Evolutionary conservation across 371 early-diverging fungal species (phyloP), one percentile per base, ranked within the genome.

Genomic region (Catenaria anguillulae): DNA sequence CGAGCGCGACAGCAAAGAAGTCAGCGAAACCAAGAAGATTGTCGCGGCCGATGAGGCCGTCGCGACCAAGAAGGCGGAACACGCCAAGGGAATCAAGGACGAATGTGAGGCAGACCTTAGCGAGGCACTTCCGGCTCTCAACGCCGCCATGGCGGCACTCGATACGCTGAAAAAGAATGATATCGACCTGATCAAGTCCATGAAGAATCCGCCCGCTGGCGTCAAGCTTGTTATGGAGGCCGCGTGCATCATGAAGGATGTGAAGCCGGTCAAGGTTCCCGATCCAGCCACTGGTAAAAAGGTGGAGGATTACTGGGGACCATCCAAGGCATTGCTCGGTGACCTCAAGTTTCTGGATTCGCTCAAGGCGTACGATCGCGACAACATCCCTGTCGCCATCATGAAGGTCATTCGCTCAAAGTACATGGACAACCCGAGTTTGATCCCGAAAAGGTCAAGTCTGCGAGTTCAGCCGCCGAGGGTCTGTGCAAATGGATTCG

Each of bases 121-220:
- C 62, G 81, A 80, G 62, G 81, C 81, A 0, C 66, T 79, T 5
- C 81, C 81, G 4, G 78, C 78, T 1, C 68, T 81, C 23, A 77
- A 79, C 60, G 78, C 77, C 15, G 81, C 81, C 29, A 70, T 81
- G 5, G 74, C 76, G 59, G 76, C 77, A 10, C 66, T 81, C 31
- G 78, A 81, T 64, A 74, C 71, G 15, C 70, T 81, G 0, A 74
- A 77, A 24, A 82, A 82, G 64, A 75, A 72, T 68, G 77, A 80
- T 64, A 73, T 84, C 42, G 78, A 75, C 56, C 79, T 82, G 74
- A 77, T 84, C 13, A 73, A 78, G 35, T 72, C 71, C 60, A 83
- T 84, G 83, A 77, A 77, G 63, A 66, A 75, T n/a, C 85, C 85
- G n/a, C 83, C 83, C 0, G 80, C 78, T 58, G 78, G 80, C 52